Base-by-base conservation (phyloP, 441 rosid species). In the Melastoma candidum region DNA sequence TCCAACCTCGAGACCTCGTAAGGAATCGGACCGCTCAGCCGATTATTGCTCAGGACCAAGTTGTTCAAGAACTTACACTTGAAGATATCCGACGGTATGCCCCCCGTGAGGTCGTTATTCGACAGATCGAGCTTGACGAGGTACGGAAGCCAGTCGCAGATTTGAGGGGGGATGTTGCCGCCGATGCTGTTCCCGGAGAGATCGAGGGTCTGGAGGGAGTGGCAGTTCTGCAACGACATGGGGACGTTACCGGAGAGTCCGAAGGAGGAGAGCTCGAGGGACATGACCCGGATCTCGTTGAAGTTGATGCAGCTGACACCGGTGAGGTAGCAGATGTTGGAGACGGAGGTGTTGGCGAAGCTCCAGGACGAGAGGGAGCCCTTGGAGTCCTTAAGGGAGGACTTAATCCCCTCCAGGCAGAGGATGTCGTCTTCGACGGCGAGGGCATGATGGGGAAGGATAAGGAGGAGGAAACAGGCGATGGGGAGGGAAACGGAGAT, bases 301-400 rank as follows among this genome's bases (percentile, higher is more conserved):
- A 51, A 65, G 66, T 83, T 83, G 87, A 84, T 80, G 66, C 90
- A 83, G 53, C 78, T 12, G 41, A 83, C 90, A 47, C 90, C 87
- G 11, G 44, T 45, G 66, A 83, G 77, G 62, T 62, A 46, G 52
- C 90, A 83, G 63, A 83, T 72, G 22, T 76, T 63, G 10, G 75
- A 49, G 1, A 69, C 72, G 0, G 81, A 67, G 13, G 74, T 57
- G 60, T 78, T 80, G 13, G 63, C 12, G 69, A 80, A 71, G 54
- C 57, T 46, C 90, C 90, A 83, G 2, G 50, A 11, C 22, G 45
- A 26, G 48, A 83, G 78, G 14, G 13, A 49, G 29, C 56, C 54
- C 0, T 32, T 46, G 7, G 83, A 76, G 44, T 73, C 84, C 1
- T 4, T 12, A 49, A 83, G 72, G n/a, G 84, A 66, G 0, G 12